phyloP scores from a whole-genome alignment of 495 filamentous ascomycete species.

The Penicillium cinerascens region DNA sequence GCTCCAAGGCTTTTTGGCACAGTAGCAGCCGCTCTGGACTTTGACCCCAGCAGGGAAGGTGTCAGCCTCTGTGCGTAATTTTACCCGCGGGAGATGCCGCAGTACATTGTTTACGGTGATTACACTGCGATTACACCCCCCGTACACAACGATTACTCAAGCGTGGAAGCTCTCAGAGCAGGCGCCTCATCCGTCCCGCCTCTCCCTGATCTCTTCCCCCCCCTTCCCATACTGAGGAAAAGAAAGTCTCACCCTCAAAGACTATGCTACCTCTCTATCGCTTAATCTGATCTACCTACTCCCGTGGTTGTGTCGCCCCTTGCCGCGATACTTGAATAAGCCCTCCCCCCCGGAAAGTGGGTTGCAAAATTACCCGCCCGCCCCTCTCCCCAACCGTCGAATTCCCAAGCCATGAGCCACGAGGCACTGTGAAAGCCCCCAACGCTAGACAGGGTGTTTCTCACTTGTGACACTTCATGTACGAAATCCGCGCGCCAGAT shows the following conservation, averaged over 20 bases:
- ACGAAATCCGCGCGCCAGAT: constrained; percentile 32
- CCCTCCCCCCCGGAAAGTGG: constrained; percentile 19
- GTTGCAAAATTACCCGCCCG: constrained; percentile 20
- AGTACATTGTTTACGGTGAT: not conserved
- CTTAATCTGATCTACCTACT: not conserved
- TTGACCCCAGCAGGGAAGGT: not conserved
- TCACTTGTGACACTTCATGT: constrained; percentile 28
- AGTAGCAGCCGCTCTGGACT: too few relatives aligned
- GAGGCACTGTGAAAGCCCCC: constrained; percentile 13
- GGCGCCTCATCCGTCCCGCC: constrained; percentile 24
- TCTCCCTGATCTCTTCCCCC: constrained; percentile 11
- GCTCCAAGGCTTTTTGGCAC: too few relatives aligned
- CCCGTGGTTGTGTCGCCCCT: constrained; percentile 5
- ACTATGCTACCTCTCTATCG: not conserved
- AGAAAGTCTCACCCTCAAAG: not conserved
- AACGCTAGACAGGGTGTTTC: constrained; percentile 6
- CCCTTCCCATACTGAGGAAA: not conserved
- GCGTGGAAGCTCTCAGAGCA: constrained; percentile 3
- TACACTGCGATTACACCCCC: not conserved
- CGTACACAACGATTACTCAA: too few relatives aligned
- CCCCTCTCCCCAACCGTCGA: constrained; percentile 17
- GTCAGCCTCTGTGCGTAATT: not conserved
- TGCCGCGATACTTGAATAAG: constrained; percentile 2
- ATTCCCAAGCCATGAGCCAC: constrained; percentile 24
- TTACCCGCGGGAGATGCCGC: not conserved